Percentiles rank a stretch among this genome's conserved stretches.
These are phyloP conservation scores for Mallotus japonicus DNA, from an alignment of 441 rosid species.

Conservation along the genomic window DNA sequence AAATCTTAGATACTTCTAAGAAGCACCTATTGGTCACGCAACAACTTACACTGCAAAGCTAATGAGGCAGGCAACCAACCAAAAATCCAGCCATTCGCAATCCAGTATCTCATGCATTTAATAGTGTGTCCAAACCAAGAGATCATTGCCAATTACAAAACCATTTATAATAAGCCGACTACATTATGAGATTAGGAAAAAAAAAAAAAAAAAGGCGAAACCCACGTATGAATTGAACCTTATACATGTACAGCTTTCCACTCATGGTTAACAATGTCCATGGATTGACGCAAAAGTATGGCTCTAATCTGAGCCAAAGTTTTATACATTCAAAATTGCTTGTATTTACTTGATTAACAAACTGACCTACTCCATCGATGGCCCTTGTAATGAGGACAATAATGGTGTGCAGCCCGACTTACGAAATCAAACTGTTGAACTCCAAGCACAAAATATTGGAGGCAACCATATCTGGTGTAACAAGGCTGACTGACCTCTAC, in stretches of 20 bases:
- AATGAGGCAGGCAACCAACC: no score
- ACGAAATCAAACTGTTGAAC: no score
- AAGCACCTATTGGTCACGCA: no score
- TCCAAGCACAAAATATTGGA: constrained; percentile 4
- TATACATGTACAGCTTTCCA: constrained; percentile 11
- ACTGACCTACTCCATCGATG: not conserved
- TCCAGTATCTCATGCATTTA: no score
- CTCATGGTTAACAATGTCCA: not conserved
- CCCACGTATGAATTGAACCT: not conserved
- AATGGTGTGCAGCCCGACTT: not conserved
- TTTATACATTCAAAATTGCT: constrained; percentile 30
- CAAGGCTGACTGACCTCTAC: not conserved
- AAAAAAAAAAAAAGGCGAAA: not conserved
- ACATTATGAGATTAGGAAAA: not conserved
- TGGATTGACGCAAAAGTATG: not conserved
- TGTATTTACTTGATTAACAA: not conserved
- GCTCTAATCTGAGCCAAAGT: constrained; percentile 1
- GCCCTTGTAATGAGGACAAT: not conserved
- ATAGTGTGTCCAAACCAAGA: no score
- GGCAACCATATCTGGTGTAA: not conserved
- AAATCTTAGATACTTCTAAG: no score
- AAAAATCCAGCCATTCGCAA: no score
- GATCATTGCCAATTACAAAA: no score
- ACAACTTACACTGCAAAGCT: no score
- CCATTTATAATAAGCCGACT: no score